Conservation (phyloP, 495 filamentous ascomycete genomes). For the Aspergillus hancockii region DNA sequence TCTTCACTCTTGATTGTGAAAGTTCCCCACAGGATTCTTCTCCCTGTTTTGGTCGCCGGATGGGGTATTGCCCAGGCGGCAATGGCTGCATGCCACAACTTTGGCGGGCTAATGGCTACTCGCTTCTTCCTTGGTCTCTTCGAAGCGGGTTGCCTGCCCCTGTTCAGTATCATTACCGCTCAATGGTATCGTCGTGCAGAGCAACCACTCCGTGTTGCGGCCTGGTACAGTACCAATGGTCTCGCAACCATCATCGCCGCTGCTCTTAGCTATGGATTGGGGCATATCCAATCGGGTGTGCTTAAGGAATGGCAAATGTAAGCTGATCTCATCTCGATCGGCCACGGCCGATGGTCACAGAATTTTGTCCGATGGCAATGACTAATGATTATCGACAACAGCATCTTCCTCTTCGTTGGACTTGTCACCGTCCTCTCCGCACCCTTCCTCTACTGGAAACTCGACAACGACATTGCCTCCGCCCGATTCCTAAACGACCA, state of each 20-base stretch:
- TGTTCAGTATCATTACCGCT: slow-evolving; percentile 55
- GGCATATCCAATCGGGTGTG: slow-evolving; percentile 51
- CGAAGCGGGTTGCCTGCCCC: slow-evolving; percentile 59
- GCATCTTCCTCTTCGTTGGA: slow-evolving; percentile 49
- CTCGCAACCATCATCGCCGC: slow-evolving; percentile 49
- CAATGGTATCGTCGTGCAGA: slow-evolving; percentile 53
- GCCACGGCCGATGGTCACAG: too few relatives aligned
- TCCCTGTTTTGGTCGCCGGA: slow-evolving; percentile 59
- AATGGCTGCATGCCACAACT: slow-evolving; percentile 49
- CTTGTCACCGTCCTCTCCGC: slow-evolving; percentile 48
- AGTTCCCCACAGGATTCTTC: slow-evolving; percentile 63
- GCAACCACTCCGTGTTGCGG: slow-evolving; percentile 50
- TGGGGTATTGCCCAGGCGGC: slow-evolving; percentile 48
- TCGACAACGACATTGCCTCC: slow-evolving; percentile 50
- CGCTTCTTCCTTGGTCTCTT: slow-evolving; percentile 52
- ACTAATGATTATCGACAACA: slow-evolving; percentile 14
- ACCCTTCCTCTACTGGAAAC: slow-evolving; percentile 43
- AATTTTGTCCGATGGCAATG: too few relatives aligned
- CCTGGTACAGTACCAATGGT: slow-evolving; percentile 53
- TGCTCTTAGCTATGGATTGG: slow-evolving; percentile 52
- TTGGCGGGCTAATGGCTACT: slow-evolving; percentile 43
- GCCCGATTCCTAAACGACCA: slow-evolving; percentile 61
- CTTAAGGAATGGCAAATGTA: slow-evolving; percentile 66
- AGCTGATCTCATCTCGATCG: slow-evolving; percentile 14
- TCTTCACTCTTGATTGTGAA: slow-evolving; percentile 66